Evolutionary conservation across 352 stramenopile genomes (phyloP).

Genomic region (Pythium phragmiticola): DNA sequence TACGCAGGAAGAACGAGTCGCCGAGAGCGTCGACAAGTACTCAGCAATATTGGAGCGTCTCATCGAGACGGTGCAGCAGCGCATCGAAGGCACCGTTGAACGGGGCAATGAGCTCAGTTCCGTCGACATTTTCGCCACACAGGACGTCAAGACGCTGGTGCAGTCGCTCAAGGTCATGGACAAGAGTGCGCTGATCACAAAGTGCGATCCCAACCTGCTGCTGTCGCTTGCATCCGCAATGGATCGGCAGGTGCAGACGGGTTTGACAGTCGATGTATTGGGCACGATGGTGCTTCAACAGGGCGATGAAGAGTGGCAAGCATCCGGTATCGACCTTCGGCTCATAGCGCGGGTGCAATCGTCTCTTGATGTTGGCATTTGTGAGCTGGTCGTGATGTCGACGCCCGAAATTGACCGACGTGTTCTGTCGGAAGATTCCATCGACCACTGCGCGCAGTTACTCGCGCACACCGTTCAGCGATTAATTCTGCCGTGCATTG

Average conservation of each 20-base stretch:
- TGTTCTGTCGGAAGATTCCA: conserved; percentile 77
- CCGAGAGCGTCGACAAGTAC: conserved; percentile 70
- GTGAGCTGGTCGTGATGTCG: conserved; percentile 71
- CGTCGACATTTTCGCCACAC: conserved; percentile 42
- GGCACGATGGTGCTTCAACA: conserved; percentile 32
- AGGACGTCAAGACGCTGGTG: conserved; percentile 63
- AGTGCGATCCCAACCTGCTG: conserved; percentile 53
- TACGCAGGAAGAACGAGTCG: conserved; percentile 53
- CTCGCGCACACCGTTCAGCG: conserved; percentile 56
- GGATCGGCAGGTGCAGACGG: conserved; percentile 52
- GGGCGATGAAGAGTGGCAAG: conserved; percentile 36
- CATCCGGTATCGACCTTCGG: conserved; percentile 34
- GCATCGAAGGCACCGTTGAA: conserved; percentile 30
- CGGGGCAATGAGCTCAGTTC: conserved; percentile 30
- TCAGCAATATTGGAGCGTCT: conserved; percentile 46
- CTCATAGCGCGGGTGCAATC: conserved; percentile 37
- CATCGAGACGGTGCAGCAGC: conserved; percentile 34
- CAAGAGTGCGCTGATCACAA: conserved; percentile 59
- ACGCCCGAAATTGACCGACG: conserved; percentile 65
- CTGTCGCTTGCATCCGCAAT: conserved; percentile 52
- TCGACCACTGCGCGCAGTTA: conserved; percentile 77
- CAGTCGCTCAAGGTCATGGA: conserved; percentile 69
- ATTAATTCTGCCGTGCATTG: conserved; percentile 68
- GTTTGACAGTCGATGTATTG: conserved; percentile 33
- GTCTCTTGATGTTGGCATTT: conserved; percentile 70